phyloP scores from a whole-genome alignment of 73 alveolate genomes.

The Paramecium primaurelia region DNA sequence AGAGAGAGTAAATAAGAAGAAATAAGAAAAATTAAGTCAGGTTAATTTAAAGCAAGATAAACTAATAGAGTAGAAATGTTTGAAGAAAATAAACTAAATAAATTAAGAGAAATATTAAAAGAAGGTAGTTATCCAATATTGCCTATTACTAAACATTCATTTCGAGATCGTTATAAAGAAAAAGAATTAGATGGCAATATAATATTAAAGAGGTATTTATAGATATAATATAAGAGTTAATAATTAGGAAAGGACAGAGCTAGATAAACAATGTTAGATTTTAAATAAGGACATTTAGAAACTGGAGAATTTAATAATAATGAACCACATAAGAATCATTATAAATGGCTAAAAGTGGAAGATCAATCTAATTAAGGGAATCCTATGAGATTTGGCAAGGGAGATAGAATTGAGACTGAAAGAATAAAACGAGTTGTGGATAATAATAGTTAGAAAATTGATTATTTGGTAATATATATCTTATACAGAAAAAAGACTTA shows the following conservation, averaged over 20 bases:
- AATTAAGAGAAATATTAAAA: not conserved
- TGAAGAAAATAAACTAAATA: not conserved
- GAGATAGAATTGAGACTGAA: not conserved
- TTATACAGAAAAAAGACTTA: constrained; percentile 20
- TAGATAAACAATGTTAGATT: not conserved
- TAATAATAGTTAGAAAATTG: not conserved
- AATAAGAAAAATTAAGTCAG: not conserved
- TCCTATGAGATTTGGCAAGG: constrained; percentile 26
- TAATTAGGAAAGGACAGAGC: not conserved
- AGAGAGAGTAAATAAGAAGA: not conserved
- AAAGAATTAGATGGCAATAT: not conserved
- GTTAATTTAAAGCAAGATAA: not conserved
- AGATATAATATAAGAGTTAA: not conserved
- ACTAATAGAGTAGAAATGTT: not conserved
- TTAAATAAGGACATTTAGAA: not conserved
- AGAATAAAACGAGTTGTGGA: not conserved
- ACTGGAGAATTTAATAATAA: not conserved
- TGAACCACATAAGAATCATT: not conserved
- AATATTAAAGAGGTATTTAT: not conserved
- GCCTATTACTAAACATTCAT: not conserved
- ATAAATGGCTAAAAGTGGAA: not conserved
- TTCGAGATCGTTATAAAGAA: constrained; percentile 3
- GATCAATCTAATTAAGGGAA: not conserved
- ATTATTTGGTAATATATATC: not conserved
- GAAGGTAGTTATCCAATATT: not conserved